Evolutionary conservation across 2,329 filamentous ascomycete species (phyloP).

Genomic region (Intubia oerlemansii): DNA sequence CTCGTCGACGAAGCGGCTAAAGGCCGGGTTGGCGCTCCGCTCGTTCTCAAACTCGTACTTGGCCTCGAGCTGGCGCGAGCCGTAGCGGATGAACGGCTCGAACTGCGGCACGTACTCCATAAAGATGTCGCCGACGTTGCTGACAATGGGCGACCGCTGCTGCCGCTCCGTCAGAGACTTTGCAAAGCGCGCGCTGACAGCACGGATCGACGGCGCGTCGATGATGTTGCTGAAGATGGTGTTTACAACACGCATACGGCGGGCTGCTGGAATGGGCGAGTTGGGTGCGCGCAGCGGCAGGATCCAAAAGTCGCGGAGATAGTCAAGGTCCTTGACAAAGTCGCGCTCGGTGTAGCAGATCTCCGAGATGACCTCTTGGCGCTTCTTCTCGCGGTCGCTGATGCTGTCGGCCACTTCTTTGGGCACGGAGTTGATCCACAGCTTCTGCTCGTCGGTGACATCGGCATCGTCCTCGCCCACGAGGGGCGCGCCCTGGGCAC

Average conservation of each 20-base stretch:
- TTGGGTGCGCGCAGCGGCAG: slow-evolving; percentile 61
- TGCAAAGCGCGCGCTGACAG: slow-evolving; percentile 74
- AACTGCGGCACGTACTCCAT: slow-evolving; percentile 81
- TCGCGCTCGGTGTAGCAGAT: slow-evolving; percentile 97
- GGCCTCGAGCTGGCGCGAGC: slow-evolving; percentile 83
- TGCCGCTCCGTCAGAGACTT: slow-evolving; percentile 77
- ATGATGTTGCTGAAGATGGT: slow-evolving; percentile 93
- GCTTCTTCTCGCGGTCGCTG: slow-evolving; percentile 82
- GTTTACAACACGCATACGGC: slow-evolving; percentile 75
- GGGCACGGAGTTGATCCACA: slow-evolving; percentile 97
- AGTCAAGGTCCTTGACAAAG: slow-evolving; percentile 97
- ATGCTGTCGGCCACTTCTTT: slow-evolving; percentile 86
- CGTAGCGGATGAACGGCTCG: slow-evolving; percentile 89
- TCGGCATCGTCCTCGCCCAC: slow-evolving; percentile 61
- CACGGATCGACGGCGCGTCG: slow-evolving; percentile 61
- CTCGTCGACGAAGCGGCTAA: slow-evolving; percentile 85
- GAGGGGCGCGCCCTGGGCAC: slow-evolving; percentile 29
- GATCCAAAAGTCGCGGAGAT: slow-evolving; percentile 97
- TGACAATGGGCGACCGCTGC: slow-evolving; percentile 73
- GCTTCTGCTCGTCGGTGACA: slow-evolving; percentile 83
- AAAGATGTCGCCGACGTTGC: slow-evolving; percentile 85
- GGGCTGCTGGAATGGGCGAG: slow-evolving; percentile 74
- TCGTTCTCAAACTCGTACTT: slow-evolving; percentile 98
- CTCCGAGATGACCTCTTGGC: slow-evolving; percentile 94
- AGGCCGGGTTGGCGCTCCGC: slow-evolving; percentile 64